Evolutionary conservation across 345 rosid genomes (phyloP), one percentile per base, ranked within the genome.

Genomic region (Dipteronia sinensis): DNA sequence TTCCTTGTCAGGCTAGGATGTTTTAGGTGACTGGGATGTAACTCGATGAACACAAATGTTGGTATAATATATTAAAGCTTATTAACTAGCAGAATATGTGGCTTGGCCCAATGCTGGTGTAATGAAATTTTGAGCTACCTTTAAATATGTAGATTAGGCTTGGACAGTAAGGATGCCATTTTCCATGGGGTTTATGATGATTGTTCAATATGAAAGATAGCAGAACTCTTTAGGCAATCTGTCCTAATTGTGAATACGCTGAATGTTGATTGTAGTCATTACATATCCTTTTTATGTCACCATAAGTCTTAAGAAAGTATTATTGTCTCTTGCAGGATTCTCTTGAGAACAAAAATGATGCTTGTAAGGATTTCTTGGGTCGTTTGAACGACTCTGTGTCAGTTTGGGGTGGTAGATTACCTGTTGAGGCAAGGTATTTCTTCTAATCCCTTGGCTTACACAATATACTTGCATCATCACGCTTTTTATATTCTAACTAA

Each of bases 351-450:
- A 91, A 79, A 85, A 91, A 84, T 85, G 86, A 90, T 69, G 83
- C 83, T 19, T 94, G 92, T 82, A 79, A 79, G 69, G 89, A 83
- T 56, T 92, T 96, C 81, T 83, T 94, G 12, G 81, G 83, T 65
- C 85, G 84, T 72, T 82, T 94, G 76, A 90, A 86, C 5, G 90
- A 89, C 72, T 94, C 99, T 69, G 78, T 87, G 85, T 88, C 85
- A 51, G 92, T 88, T 80, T 90, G 95, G 88, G 89, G 84, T 22
- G 85, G 85, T 78, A 88, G 87, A 75, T 81, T 96, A 78, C 93
- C 93, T 17, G 76, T 86, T 65, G 90, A 92, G 84, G 93, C 95
- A 31, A 92, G 95, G 99, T 94, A 91, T 76, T 85, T 72, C 51
- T 10, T 12, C 49, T 56, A 69, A 76, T 56, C 9, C 49, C 16